Base-by-base conservation (phyloP, 2,329 filamentous ascomycete species). In the Whalleya microplaca region DNA sequence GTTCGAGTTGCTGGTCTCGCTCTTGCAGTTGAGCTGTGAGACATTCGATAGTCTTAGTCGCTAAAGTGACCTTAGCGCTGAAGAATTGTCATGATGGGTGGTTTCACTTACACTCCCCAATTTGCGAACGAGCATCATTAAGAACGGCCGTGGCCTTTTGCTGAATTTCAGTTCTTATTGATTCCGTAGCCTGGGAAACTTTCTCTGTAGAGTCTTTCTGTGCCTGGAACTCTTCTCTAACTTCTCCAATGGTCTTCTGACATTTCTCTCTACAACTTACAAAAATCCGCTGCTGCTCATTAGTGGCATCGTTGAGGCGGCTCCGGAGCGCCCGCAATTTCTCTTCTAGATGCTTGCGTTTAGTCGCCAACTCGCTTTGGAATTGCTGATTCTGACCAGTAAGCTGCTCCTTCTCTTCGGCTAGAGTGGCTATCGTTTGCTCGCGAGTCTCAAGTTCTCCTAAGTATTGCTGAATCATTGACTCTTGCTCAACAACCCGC, bases 211-310 rank as follows among this genome's bases (percentile, higher is more conserved):
- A 64, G 16, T 74, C 72, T 40, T 68, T 68, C n/a, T 64, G 64
- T 2, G 68, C 61, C 20, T 73, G 27, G 42, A 71, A 70, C 9
- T 77, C 72, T 9, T 68, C 61, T 18, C 66, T 69, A 4, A 80
- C 53, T 21, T 77, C 64, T 1, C 68, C 57, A 10, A 75, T 70
- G 0, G 72, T 64, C 2, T 73, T 58, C 16, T 76, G 56, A 49
- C 73, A 75, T 42, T 68, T 69, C 1, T 68, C 50, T 42, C 68
- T 72, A 8, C 72, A 70, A 41, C 69, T 67, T 2, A 57, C 64
- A 59, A 73, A 80, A 1, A 82, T 68, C 4, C 64, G 64, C 53
- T 82, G 78, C 23, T 83, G 80, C 55, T 83, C 80, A 1, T 63
- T 57, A 8, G 78, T 76, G 1, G 77, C 76, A 46, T 76, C 69